Evolutionary conservation across 768 basidiomycete genomes (phyloP), one percentile per base, ranked within the genome.

Genomic region (Pholiota conissans): DNA sequence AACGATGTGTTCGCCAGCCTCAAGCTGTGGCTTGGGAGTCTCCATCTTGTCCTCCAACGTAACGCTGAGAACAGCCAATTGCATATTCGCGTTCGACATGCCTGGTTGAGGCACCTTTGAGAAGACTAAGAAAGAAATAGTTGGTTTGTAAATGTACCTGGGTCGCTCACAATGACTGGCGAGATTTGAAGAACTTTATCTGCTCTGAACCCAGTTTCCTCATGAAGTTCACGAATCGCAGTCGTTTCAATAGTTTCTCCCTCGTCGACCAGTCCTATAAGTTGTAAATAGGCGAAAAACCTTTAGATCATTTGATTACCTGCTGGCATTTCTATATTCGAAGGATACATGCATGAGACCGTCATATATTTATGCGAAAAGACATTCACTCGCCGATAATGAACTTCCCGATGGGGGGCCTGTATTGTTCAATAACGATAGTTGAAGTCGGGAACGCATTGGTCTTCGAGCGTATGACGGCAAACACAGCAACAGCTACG

Each of bases 41-140:
- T 87, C 82, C 60, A 96, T 74, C 64, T 81, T 71, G 59, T 84
- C 84, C n/a, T 82, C 76, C 54, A 98, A 76, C 30, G 76, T 69
- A 42, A 93, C 89, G 57, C 81, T 79, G 27, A 95, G 76, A 16
- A 87, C 78, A 47, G 93, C 86, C 20, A 97, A 82, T 65, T 91
- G 87, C 92, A 95, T 95, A 67, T 91, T 96, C 11, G 95, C 91
- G 42, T 86, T 93, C 18, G 92, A 90, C 94, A 98, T 95, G 9
- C 95, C 94, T 91, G 52, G 5, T 49, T 49, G 27, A 30, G 45
- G 28, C 26, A 47, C 3, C 20, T 27, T 11, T 55, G n/a, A 39
- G 47, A 58, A 40, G 35, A 27, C 22, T 59, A 47, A 54, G 30
- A 37, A 52, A 52, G 29, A 42, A 53, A n/a, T 42, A 48, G 13